Percentiles rank a stretch among this genome's conserved stretches.
These are phyloP conservation scores for Nyssa sinensis DNA, from an alignment of 148 eudicot genomes.

Conservation along the genomic window DNA sequence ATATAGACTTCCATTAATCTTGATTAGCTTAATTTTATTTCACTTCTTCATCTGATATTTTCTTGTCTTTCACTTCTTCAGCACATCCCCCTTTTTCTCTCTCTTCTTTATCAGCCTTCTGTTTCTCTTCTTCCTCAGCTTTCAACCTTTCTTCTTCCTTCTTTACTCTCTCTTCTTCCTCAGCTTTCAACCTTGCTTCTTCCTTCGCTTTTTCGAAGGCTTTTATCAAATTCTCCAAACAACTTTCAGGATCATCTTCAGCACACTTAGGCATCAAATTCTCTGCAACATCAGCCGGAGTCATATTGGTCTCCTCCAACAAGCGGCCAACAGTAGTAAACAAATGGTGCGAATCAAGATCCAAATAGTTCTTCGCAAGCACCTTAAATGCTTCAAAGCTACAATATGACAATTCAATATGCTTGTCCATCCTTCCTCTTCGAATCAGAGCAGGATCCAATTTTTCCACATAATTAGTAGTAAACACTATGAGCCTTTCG, in stretches of 20 bases:
- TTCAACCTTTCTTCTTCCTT: background rate
- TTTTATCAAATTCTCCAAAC: constrained; percentile 23
- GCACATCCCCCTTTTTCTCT: background rate
- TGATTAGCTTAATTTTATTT: no score
- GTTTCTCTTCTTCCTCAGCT: background rate
- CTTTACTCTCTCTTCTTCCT: constrained; percentile 9
- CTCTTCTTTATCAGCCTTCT: background rate
- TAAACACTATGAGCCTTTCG: background rate
- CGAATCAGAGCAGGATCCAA: background rate
- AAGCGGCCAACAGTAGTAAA: constrained; percentile 16
- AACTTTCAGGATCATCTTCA: constrained; percentile 10
- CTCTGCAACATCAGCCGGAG: constrained; percentile 44
- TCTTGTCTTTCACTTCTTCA: background rate
- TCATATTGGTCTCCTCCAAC: constrained; percentile 23
- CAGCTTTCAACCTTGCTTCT: constrained; percentile 19
- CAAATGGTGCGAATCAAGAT: constrained; percentile 27
- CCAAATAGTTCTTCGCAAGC: constrained; percentile 16
- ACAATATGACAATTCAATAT: background rate
- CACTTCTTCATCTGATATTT: background rate
- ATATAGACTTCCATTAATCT: no score
- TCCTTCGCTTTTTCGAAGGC: constrained; percentile 29
- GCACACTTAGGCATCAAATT: constrained; percentile 31
- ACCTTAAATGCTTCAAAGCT: background rate
- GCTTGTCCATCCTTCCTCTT: background rate
- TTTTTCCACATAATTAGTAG: background rate